Conservation (phyloP, 306 rosid species). For the Canavalia gladiata region DNA sequence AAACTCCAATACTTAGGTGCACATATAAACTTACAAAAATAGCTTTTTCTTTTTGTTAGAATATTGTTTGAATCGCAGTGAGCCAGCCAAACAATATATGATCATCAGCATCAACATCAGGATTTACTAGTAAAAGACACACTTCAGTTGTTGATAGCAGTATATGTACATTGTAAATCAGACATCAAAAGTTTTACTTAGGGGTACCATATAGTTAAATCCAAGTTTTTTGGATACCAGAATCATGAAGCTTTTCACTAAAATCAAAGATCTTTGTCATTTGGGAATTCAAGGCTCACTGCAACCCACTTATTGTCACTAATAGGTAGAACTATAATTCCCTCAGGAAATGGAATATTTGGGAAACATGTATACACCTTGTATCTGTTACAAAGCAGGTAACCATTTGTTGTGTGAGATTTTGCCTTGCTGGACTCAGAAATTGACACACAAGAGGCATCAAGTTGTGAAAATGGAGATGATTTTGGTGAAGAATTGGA, state of each 20-base stretch:
- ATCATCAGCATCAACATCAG: background rate
- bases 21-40: too few species aligned
- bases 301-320: slow-evolving; percentile 62
- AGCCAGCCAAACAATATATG: background rate
- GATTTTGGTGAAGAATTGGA: slow-evolving; percentile 13
- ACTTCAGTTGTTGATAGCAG: background rate
- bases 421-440: slow-evolving; percentile 37
- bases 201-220: background rate
- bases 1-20: too few species aligned
- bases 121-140: background rate
- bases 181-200: background rate
- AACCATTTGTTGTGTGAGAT: slow-evolving; percentile 25
- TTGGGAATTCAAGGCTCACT: slow-evolving; percentile 59
- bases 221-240: background rate
- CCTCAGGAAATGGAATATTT: slow-evolving; percentile 46
- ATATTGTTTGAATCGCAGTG: background rate
- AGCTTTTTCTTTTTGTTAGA: background rate
- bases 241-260: background rate
- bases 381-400: slow-evolving; percentile 56
- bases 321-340: slow-evolving; percentile 52
- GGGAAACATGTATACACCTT: slow-evolving; percentile 61
- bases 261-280: slow-evolving; percentile 42
- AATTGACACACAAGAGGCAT: slow-evolving; percentile 25
- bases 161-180: background rate
- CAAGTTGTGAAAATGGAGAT: slow-evolving; percentile 29